Conservation (phyloP, 352 stramenopile genomes). For the Halophytophthora polymorphica region DNA sequence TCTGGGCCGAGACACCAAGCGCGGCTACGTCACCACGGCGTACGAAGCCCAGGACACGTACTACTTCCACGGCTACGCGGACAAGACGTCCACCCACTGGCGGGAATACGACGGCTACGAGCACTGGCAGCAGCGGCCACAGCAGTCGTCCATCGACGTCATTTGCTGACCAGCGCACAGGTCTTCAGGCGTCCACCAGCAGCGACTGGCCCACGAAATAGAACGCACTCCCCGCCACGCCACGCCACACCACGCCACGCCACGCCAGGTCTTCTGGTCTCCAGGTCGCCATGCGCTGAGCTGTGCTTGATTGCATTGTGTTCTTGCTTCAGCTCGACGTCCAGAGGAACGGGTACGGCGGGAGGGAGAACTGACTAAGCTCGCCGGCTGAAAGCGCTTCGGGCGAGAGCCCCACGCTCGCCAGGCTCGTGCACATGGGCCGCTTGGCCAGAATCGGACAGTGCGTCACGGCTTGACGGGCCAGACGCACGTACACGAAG, state of each 20-base stretch:
- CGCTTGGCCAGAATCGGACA: slow-evolving; percentile 24
- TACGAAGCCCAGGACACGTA: too few relatives aligned
- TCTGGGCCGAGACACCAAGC: too few relatives aligned
- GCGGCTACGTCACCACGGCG: too few relatives aligned
- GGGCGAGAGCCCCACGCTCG: slow-evolving; percentile 7
- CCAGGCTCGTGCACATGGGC: slow-evolving; percentile 25
- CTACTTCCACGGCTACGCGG: too few relatives aligned
- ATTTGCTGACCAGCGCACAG: background rate
- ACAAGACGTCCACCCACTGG: too few relatives aligned
- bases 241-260: too few relatives aligned
- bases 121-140: too few relatives aligned
- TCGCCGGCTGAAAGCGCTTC: slow-evolving; percentile 16
- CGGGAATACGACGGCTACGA: too few relatives aligned
- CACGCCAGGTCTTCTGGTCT: too few relatives aligned
- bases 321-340: background rate
- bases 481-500: slow-evolving; percentile 36
- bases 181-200: background rate
- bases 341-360: slow-evolving; percentile 31
- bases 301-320: background rate
- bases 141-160: background rate
- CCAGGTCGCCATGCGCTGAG: background rate
- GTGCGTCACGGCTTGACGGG: slow-evolving; percentile 23
- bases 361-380: slow-evolving; percentile 30
- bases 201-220: background rate
- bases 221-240: background rate